Evolutionary conservation across 2,329 filamentous ascomycete genomes (phyloP), one percentile per base, ranked within the genome.

Genomic region (Arthrocladium fulminans): DNA sequence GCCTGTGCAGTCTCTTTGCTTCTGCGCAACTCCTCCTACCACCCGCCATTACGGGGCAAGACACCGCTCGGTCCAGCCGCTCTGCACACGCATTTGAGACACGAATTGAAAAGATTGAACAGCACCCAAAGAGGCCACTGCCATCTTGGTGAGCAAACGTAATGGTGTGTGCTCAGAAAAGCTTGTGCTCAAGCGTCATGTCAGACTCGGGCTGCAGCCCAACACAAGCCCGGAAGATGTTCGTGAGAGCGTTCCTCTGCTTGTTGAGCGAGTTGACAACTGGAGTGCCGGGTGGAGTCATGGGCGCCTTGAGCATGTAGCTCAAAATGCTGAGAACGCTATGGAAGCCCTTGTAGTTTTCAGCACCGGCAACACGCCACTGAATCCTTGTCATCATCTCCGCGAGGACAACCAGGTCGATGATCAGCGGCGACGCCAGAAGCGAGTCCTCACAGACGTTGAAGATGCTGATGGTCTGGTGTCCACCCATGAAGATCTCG

Each of bases 381-480:
- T 87, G 81, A 65, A 98, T 89, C 64, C 92, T 88, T 50, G 92
- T 97, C 89, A 98, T 96, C 76, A 98, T 87, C 77, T 98, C 92
- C 29, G 92, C 79, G 58, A 97, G 76, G 52, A 98, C 67, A 43
- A 96, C 88, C 52, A 98, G 76, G 67, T 98, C 92, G 63, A 98
- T 95, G 76, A 98, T 98, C 64, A 98, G 74, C 27, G 92, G 92
- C 43, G 90, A 94, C 9, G 92, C 92, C 58, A 98, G 77, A 45
- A 98, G 83, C 38, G 92, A 97, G 72, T 98, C 92, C 73, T 98
- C 92, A 74, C 92, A 98, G 60, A 97, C 89, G 69, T 98, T 98
- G 81, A 95, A 96, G 67, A 98, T 77, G 61, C 84, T 90, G 60
- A 98, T 98, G 60, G 88, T 97, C 76, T 98, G 92, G 73, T 97